Conservation (phyloP, 1,284 basidiomycete species). For the Afroboletus lepidellus region DNA sequence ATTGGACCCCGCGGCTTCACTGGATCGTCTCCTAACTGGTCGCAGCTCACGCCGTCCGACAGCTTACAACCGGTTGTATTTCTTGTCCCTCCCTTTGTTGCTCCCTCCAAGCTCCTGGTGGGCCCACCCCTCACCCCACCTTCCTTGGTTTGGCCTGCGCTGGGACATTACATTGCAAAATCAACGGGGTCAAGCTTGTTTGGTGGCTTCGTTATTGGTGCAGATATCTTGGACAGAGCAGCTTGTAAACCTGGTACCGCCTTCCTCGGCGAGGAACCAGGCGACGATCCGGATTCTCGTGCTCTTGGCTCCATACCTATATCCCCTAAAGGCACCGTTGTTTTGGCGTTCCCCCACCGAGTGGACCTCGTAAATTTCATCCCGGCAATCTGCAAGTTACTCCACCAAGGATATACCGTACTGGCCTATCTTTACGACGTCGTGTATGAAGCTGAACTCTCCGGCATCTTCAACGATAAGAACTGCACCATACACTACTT, state of each 20-base stretch:
- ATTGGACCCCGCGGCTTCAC: conserved; percentile 45
- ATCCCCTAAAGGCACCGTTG: conserved; percentile 28
- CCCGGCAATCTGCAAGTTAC: conserved; percentile 47
- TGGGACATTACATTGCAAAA: conserved; percentile 37
- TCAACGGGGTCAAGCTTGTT: conserved; percentile 8
- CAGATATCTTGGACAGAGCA: conserved; percentile 3
- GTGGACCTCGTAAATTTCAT: conserved; percentile 43
- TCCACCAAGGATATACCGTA: conserved; percentile 36
- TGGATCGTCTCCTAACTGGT: conserved; percentile 22
- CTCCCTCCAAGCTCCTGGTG: conserved; percentile 32
- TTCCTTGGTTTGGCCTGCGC: conserved; percentile 40
- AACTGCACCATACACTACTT: conserved; percentile 25
- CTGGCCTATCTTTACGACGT: conserved; percentile 36
- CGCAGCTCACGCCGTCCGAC: conserved; percentile 33
- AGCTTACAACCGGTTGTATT: conserved; percentile 41
- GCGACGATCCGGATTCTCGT: conserved; percentile 1
- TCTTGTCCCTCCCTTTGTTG: conserved; percentile 57
- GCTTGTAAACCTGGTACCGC: background rate
- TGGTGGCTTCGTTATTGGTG: conserved; percentile 29
- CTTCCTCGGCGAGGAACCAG: background rate
- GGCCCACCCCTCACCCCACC: conserved; percentile 17
- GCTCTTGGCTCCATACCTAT: background rate
- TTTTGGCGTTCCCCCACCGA: conserved; percentile 38
- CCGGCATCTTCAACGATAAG: conserved; percentile 1
- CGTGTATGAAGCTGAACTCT: conserved; percentile 2